Base-by-base conservation (phyloP, 2,329 filamentous ascomycete species). In the Leptosphaerulina australis region DNA sequence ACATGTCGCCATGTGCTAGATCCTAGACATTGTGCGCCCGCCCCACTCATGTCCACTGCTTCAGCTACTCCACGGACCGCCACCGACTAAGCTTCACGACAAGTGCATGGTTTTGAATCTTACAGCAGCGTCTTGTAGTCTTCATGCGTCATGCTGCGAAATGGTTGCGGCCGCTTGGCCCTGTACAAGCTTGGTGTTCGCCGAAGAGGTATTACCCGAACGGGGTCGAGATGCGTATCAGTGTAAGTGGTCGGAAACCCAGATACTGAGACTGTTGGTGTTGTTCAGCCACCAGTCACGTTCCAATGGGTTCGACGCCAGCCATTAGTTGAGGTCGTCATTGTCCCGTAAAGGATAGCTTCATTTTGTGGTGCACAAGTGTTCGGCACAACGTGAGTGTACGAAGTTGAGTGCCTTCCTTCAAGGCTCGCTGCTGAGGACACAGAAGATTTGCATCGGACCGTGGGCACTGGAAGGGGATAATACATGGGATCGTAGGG, bases 261-360 rank as follows among this genome's bases (percentile, higher is more conserved):
- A 17, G 20, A 15, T 25, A 12, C n/a, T 7, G 17, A 43, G 18
- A 18, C 9, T 14, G 6, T 18, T 3, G 8, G 3, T 7, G 2
- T 38, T 15, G 11, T 54, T 71, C 68, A 70, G 20, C 59, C 60
- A 36, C 64, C 62, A 20, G 57, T 47, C 4, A 72, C 63, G 3
- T 63, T 67, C 70, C 70, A 72, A 44, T 70, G 63, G 21, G 68
- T 70, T 14, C 69, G 64, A 35, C 67, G 59, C 69, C 69, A 71
- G 36, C 68, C 67, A 39, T 64, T 59, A 20, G 51, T 63, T 2
- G 67, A 65, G 4, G 59, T 59, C 3, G 66, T 70, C 35, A 65
- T 55, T 7, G 59, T 66, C 15, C 66, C 66, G 33, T 60, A 57
- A 7, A 70, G 52, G 0, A 51, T 49, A 1, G 47, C 21, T 38